These are phyloP conservation scores for Coelastrella sp. DNA, from an alignment of 139 green algal species.

Conservation along the genomic window DNA sequence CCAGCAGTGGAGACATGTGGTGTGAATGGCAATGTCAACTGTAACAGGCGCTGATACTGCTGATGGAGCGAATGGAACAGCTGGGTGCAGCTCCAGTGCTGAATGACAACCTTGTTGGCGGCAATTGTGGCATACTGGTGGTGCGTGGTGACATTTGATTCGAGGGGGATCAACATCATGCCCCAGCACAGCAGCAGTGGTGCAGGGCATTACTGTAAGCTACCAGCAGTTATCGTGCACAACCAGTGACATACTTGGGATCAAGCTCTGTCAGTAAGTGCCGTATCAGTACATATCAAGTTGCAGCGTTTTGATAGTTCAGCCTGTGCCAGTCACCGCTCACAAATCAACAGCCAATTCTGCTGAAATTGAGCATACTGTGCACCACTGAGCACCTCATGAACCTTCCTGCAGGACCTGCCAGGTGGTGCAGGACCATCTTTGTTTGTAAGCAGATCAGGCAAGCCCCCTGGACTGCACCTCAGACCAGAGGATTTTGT, in stretches of 20 bases:
- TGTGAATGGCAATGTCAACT: not conserved
- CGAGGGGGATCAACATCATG: no score
- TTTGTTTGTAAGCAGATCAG: slow-evolving; percentile 33
- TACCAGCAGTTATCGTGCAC: no score
- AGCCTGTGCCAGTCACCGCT: no score
- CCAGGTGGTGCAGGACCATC: not conserved
- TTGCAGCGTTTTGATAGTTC: no score
- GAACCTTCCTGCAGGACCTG: slow-evolving; percentile 1
- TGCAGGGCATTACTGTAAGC: no score
- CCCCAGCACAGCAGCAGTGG: no score
- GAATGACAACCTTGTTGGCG: slow-evolving; percentile 17
- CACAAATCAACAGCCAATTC: not conserved
- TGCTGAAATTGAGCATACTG: no score
- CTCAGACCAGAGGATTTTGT: slow-evolving; percentile 15
- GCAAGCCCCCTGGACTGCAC: slow-evolving; percentile 24
- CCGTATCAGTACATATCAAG: no score
- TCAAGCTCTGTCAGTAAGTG: no score
- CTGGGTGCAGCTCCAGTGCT: slow-evolving; percentile 25
- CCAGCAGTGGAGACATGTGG: not conserved
- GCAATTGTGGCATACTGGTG: slow-evolving; percentile 39
- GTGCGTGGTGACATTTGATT: no score
- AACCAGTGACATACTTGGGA: no score
- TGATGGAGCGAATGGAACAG: slow-evolving; percentile 23
- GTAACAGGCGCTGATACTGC: not conserved
- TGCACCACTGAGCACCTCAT: not conserved